phyloP scores from a whole-genome alignment of 805 yeast genomes.

The Starmera pachycereana region DNA sequence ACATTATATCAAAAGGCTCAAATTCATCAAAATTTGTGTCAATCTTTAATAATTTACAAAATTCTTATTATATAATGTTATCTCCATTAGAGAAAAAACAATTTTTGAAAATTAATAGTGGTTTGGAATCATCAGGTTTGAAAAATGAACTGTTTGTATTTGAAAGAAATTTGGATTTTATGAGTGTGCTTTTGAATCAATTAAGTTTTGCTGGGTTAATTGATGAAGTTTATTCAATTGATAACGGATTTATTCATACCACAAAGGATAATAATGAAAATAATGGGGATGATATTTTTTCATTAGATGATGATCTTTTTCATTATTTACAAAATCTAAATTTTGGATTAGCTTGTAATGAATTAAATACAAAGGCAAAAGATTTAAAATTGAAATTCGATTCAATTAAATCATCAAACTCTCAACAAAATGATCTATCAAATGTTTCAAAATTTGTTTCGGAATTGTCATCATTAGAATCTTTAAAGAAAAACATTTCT shows the following conservation, averaged over 20 bases:
- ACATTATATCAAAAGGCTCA: conserved; percentile 47
- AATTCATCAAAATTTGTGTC: conserved; percentile 39
- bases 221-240: conserved; percentile 56
- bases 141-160: conserved; percentile 67
- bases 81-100: conserved; percentile 26
- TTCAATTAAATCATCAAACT: conserved; percentile 27
- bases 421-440: conserved; percentile 40
- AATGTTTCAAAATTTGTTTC: conserved; percentile 68
- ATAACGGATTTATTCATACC: conserved; percentile 26
- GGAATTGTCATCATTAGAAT: conserved; percentile 55
- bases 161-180: conserved; percentile 67
- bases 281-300: conserved; percentile 7
- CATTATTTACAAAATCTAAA: conserved; percentile 50
- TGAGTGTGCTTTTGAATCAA: conserved; percentile 66
- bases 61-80: conserved; percentile 19
- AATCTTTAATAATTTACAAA: conserved; percentile 23
- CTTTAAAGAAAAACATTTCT: conserved; percentile 55
- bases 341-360: conserved; percentile 71
- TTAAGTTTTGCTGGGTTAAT: conserved; percentile 75
- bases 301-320: conserved; percentile 28
- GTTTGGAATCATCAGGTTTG: conserved; percentile 29
- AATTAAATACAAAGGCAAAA: conserved; percentile 61
- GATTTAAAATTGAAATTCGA: conserved; percentile 61
- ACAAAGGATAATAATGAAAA: too few species aligned
- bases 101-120: conserved; percentile 12